Evolutionary conservation across 164 flowering plant genomes (phyloP).

Genomic region (Vitis amurensis): DNA sequence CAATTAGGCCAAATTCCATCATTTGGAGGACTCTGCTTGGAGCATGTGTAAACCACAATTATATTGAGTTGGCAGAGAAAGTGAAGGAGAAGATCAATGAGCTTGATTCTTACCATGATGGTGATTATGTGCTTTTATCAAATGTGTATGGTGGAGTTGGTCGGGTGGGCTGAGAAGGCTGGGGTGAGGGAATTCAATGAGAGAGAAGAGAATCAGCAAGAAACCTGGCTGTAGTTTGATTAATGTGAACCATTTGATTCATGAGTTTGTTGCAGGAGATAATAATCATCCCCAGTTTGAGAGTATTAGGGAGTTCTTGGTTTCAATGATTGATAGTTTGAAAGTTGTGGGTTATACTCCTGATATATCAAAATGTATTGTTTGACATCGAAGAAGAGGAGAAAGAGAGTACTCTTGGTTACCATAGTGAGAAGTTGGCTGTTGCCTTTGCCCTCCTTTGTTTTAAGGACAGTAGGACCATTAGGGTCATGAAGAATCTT

Average conservation of each 20-base stretch:
- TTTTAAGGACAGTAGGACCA: conserved; percentile 20
- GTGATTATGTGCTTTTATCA: conserved; percentile 54
- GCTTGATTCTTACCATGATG: conserved; percentile 48
- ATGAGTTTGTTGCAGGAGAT: conserved; percentile 50
- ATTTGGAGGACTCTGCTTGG: conserved; percentile 58
- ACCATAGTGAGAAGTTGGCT: conserved; percentile 49
- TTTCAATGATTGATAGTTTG: conserved; percentile 23
- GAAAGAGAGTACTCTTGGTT: conserved; percentile 34
- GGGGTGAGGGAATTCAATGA: conserved; percentile 39
- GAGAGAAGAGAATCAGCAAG: conserved; percentile 40
- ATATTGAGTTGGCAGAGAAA: conserved; percentile 33
- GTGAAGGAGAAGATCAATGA: conserved; percentile 31
- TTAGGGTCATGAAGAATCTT: conserved; percentile 54
- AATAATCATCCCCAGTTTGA: conserved; percentile 32
- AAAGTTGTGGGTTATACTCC: conserved; percentile 31
- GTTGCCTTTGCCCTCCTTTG: conserved; percentile 35
- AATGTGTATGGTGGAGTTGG: conserved; percentile 46
- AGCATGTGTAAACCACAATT: conserved; percentile 43
- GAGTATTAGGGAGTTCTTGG: conserved; percentile 31
- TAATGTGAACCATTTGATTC: conserved; percentile 28
- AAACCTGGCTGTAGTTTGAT: conserved; percentile 45
- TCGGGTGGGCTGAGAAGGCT: conserved; percentile 41
- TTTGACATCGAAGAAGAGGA: conserved; percentile 48
- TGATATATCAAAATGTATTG: conserved; percentile 25
- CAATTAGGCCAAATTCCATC: conserved; percentile 35